Percentiles rank a stretch among this genome's conserved stretches.
Conservation (phyloP, 257 asterid genomes). For the Nicotiana attenuata region DNA sequence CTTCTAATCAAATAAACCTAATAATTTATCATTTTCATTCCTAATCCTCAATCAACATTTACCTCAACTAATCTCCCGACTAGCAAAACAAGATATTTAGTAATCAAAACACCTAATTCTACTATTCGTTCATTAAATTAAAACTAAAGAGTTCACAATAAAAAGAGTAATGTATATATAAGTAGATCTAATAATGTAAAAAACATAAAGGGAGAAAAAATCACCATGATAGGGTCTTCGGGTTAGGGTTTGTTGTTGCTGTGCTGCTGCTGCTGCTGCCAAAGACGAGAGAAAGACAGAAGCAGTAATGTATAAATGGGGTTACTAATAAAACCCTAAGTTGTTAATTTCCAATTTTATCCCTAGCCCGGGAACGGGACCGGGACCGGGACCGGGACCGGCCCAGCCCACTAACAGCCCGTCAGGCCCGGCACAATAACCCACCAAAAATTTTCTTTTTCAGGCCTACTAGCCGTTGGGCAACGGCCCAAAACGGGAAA, state of each 20-base stretch:
- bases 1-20: background rate
- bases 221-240: slow-evolving; percentile 1
- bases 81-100: background rate
- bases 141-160: background rate
- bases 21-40: background rate
- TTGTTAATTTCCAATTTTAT: background rate
- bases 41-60: background rate
- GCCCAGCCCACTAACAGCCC: background rate
- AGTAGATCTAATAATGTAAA: too few species aligned
- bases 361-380: background rate
- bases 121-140: background rate
- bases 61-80: background rate
- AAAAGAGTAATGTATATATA: background rate
- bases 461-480: background rate
- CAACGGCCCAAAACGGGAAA: background rate
- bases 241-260: background rate
- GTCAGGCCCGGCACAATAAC: background rate
- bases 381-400: background rate
- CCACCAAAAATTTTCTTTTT: background rate
- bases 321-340: background rate
- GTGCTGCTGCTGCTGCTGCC: background rate
- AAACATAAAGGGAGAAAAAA: background rate
- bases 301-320: background rate
- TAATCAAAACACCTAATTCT: background rate
- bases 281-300: too few species aligned